Evolutionary conservation across 129 eudicot genomes (phyloP).

Genomic region (sunflower (Helianthus annuus)): HanXRQr2.0-SUNRISE NC_035435.2:154767104-154767603

Average conservation of each 20-base stretch:
- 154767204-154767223: not conserved
- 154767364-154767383: not conserved
- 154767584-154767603: not conserved
- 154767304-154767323: not conserved
- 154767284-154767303: not conserved
- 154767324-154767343: not conserved
- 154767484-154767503: constrained; percentile 9
- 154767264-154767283: not conserved
- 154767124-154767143: constrained; percentile 1
- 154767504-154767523: constrained; percentile 12
- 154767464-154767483: not conserved
- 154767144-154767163: not conserved
- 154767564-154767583: not conserved
- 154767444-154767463: not conserved
- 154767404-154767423: not conserved
- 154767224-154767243: not conserved
- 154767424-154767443: not conserved
- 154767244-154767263: not conserved
- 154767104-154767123: constrained; percentile 12
- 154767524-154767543: not conserved
- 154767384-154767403: constrained; percentile 6
- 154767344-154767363: not conserved
- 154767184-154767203: not conserved
- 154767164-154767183: constrained; percentile 1
- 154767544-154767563: constrained; percentile 2